Evolutionary conservation across 1,284 basidiomycete genomes (phyloP), one percentile per base, ranked within the genome.

Genomic region (Boletus sp.): DNA sequence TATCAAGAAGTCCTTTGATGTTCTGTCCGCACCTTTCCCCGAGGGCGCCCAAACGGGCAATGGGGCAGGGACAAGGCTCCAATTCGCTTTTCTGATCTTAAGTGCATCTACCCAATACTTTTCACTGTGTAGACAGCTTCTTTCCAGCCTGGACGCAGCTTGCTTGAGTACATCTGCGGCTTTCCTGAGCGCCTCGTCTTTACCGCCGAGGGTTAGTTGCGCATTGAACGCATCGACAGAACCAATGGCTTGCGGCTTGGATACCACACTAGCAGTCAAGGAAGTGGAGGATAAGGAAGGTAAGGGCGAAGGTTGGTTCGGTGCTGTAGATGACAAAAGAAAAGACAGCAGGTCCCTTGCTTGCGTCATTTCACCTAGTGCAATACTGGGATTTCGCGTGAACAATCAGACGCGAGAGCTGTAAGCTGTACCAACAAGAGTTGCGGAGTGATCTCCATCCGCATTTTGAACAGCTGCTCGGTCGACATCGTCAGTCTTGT

Each of bases 101-200:
- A 93, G 79, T 8, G 91, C 91, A 71, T 93, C 85, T 10, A 85
- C 78, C 91, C 91, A 93, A 67, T 92, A 93, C 62, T 79, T 83
- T 69, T 91, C 90, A 35, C 84, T 83, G 44, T 81, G 78, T 17
- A 83, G 65, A 38, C 87, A 78, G 25, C 83, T 80, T 50, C 83
- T 79, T 68, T 91, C 90, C 76, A 92, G 84, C 52, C 83, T 82
- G 53, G 84, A 80, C 16, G 89, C 86, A 7, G 90, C 90, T 35
- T 78, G 73, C 66, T 85, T 90, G 65, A 93, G 88, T 3, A 91
- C 77, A 58, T 81, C 78, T 1, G 88, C 82, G 31, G 91, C 91
- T 64, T 88, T 86, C 62, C 91, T 78, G 40, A 93, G 74, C 0
- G 90, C 85, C 68, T 87, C 86, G 62, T 93, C 91, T 74, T 93